phyloP scores from a whole-genome alignment of 2,329 filamentous ascomycete genomes.

The Elsinoe necatrix region DNA sequence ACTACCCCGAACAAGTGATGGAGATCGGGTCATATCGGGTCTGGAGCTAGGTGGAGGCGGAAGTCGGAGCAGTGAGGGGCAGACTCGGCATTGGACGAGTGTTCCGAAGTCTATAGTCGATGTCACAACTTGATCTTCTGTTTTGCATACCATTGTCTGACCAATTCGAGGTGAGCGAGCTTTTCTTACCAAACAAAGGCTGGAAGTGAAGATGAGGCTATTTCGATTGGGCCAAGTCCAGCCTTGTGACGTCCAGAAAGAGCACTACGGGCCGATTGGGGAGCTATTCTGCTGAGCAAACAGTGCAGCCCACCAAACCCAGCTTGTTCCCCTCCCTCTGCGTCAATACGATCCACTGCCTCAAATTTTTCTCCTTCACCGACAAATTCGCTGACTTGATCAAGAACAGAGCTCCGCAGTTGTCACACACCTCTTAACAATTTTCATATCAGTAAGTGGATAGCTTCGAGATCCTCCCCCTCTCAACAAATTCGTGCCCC shows the following conservation, averaged over 20 bases:
- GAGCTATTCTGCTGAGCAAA: neutral
- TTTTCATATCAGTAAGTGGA: neutral
- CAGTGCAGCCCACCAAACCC: constrained; percentile 4
- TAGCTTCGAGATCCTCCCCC: neutral
- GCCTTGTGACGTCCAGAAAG: neutral
- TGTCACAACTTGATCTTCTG: neutral
- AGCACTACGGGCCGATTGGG: neutral
- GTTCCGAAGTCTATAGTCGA: neutral
- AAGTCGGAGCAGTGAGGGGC: constrained; percentile 16
- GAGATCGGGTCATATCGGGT: constrained; percentile 13
- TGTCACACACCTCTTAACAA: constrained; percentile 4
- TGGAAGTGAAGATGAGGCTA: neutral
- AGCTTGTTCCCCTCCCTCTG: constrained; percentile 8
- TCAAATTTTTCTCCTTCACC: constrained; percentile 15
- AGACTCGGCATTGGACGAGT: constrained; percentile 9
- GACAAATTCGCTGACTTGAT: constrained; percentile 3
- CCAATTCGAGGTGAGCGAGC: neutral
- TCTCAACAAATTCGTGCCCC: constrained; percentile 13
- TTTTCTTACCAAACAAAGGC: constrained; percentile 2
- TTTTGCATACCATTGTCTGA: neutral
- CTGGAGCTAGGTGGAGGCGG: constrained; percentile 1
- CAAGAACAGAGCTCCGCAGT: constrained; percentile 1
- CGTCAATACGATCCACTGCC: constrained; percentile 7
- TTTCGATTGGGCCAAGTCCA: neutral
- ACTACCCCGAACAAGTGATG: constrained; percentile 10